Evolutionary conservation across 306 rosid genomes (phyloP).

Genomic region (Gynostemma pentaphyllum): DNA sequence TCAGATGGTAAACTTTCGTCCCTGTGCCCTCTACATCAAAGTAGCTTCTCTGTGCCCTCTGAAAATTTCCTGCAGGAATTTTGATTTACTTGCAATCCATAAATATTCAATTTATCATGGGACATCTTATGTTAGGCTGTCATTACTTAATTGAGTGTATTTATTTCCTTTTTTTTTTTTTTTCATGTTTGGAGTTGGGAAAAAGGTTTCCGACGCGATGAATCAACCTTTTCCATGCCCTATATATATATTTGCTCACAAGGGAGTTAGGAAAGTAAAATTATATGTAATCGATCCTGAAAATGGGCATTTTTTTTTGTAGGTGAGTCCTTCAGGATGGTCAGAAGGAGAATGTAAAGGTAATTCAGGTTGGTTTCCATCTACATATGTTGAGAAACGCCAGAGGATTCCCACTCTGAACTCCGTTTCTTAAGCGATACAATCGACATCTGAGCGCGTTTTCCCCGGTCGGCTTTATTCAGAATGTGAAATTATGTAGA

Average conservation of each 20-base stretch:
- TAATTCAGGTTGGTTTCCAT: slow-evolving; percentile 90
- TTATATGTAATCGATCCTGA: not conserved
- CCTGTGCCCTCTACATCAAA: not conserved
- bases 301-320: slow-evolving; percentile 9
- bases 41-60: not conserved
- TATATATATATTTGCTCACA: not conserved
- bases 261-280: not conserved
- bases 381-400: slow-evolving; percentile 70
- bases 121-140: not conserved
- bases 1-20: not conserved
- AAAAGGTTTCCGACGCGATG: not conserved
- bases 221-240: not conserved
- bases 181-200: not conserved
- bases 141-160: not conserved
- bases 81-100: not conserved
- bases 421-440: not conserved
- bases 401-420: slow-evolving; percentile 54
- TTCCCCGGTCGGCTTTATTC: not conserved
- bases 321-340: slow-evolving; percentile 85
- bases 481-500: not conserved
- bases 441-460: not conserved
- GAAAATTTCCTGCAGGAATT: too few relatives aligned
- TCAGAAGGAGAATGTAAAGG: slow-evolving; percentile 97
- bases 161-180: too few relatives aligned
- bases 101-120: not conserved